Percentiles rank a stretch among this genome's conserved stretches.
Evolutionary conservation across 441 rosid genomes (phyloP).

Genomic region (Sinapis alba): DNA sequence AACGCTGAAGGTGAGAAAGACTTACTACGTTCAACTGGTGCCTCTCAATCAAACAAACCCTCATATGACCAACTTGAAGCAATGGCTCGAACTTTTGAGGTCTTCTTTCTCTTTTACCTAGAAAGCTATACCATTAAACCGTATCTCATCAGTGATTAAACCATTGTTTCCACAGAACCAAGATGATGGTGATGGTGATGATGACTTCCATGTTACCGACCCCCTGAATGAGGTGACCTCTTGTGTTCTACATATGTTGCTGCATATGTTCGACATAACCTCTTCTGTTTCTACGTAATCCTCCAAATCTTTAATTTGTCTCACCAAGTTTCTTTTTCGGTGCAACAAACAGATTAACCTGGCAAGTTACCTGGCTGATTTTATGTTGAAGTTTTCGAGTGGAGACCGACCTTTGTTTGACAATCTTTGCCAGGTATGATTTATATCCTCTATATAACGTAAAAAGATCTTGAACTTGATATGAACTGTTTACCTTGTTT

Average conservation of each 20-base stretch:
- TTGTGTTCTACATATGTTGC: background rate
- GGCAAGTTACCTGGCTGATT: constrained; percentile 66
- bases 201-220: constrained; percentile 54
- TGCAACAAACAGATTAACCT: constrained; percentile 65
- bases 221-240: constrained; percentile 76
- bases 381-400: constrained; percentile 54
- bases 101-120: constrained; percentile 27
- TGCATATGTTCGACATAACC: background rate
- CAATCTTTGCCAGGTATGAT: constrained; percentile 70
- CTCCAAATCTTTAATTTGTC: constrained; percentile 11
- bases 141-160: constrained; percentile 24
- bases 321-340: background rate
- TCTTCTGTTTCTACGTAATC: background rate
- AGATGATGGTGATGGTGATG: constrained; percentile 69
- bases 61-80: constrained; percentile 82
- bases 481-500: constrained; percentile 22
- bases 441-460: constrained; percentile 10
- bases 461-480: background rate
- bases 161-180: constrained; percentile 49
- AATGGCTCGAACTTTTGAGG: constrained; percentile 81
- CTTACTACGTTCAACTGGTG: constrained; percentile 51
- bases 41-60: constrained; percentile 57
- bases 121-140: constrained; percentile 1
- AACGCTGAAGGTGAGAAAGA: constrained; percentile 54
- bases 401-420: constrained; percentile 58